Evolutionary conservation across 2,329 filamentous ascomycete species (phyloP).

Genomic region (Cladosporium halotolerans): DNA sequence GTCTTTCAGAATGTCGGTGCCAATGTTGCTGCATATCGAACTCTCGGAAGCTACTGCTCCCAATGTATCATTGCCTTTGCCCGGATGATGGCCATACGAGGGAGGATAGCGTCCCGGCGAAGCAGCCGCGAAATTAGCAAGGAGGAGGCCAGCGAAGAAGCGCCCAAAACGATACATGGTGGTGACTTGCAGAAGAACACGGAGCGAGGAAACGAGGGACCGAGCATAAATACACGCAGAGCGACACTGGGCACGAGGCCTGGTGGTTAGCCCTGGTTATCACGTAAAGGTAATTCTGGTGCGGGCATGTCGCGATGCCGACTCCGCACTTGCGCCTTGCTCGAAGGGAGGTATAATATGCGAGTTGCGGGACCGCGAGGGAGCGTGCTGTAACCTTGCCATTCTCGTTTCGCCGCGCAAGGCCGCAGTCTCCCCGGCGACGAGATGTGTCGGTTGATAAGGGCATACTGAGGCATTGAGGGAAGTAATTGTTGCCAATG

Average conservation of each 20-base stretch:
- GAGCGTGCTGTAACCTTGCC: too few species aligned
- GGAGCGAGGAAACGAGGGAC: background rate
- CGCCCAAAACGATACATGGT: background rate
- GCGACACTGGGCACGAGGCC: too few species aligned
- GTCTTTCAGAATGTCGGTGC: constrained; percentile 38
- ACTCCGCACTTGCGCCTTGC: constrained; percentile 1
- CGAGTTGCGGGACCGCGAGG: too few species aligned
- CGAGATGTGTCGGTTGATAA: too few species aligned
- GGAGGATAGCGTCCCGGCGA: constrained; percentile 3
- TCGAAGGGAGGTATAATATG: too few species aligned
- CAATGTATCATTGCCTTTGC: constrained; percentile 24
- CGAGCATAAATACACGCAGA: too few species aligned
- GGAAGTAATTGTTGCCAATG: too few species aligned
- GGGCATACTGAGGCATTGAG: too few species aligned
- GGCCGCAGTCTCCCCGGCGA: too few species aligned
- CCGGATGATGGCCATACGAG: constrained; percentile 6
- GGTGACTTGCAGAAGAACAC: background rate
- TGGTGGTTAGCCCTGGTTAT: constrained; percentile 1
- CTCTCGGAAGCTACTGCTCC: constrained; percentile 44
- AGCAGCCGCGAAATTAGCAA: background rate
- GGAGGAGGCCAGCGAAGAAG: background rate
- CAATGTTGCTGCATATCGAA: constrained; percentile 41
- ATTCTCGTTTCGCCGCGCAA: too few species aligned
- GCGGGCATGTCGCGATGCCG: constrained; percentile 2
- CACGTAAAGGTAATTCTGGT: background rate